Evolutionary conservation across 371 early-diverging fungal species (phyloP).

Genomic region (Apophysomyces elegans): DNA sequence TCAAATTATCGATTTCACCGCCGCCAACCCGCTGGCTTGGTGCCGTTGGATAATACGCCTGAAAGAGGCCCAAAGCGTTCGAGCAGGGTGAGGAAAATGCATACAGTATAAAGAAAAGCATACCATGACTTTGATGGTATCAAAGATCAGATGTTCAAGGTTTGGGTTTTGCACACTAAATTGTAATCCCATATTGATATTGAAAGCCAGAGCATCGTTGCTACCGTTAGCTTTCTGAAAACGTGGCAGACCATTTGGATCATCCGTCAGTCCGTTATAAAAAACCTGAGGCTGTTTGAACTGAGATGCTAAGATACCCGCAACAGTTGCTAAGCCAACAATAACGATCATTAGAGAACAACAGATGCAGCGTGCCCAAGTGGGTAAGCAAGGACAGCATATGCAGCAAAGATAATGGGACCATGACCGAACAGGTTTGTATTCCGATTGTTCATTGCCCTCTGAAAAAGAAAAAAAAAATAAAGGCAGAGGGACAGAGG

Average conservation of each 20-base stretch:
- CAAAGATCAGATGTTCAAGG: slow-evolving; percentile 37
- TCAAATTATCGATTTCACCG: slow-evolving; percentile 31
- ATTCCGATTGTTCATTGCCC: neutral
- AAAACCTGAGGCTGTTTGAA: slow-evolving; percentile 31
- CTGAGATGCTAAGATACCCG: slow-evolving; percentile 25
- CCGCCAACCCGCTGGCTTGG: slow-evolving; percentile 41
- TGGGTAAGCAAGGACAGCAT: slow-evolving; percentile 34
- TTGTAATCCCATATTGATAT: slow-evolving; percentile 32
- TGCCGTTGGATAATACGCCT: slow-evolving; percentile 53
- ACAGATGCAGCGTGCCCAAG: slow-evolving; percentile 30
- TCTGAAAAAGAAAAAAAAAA: neutral
- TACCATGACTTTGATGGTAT: slow-evolving; percentile 40
- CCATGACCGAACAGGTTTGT: neutral
- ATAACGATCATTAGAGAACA: slow-evolving; percentile 25
- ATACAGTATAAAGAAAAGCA: neutral
- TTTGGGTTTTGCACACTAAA: slow-evolving; percentile 43
- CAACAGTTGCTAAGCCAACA: slow-evolving; percentile 19
- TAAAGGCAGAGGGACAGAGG: too few relatives aligned
- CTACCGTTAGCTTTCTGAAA: slow-evolving; percentile 12
- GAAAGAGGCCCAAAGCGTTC: neutral
- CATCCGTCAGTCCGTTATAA: slow-evolving; percentile 25
- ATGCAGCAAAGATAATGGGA: slow-evolving; percentile 22
- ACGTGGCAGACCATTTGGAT: slow-evolving; percentile 20
- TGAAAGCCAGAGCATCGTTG: slow-evolving; percentile 12
- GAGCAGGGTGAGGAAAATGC: neutral